Conservation (phyloP, 495 filamentous ascomycete genomes). For the Penicillium goetzii region DNA sequence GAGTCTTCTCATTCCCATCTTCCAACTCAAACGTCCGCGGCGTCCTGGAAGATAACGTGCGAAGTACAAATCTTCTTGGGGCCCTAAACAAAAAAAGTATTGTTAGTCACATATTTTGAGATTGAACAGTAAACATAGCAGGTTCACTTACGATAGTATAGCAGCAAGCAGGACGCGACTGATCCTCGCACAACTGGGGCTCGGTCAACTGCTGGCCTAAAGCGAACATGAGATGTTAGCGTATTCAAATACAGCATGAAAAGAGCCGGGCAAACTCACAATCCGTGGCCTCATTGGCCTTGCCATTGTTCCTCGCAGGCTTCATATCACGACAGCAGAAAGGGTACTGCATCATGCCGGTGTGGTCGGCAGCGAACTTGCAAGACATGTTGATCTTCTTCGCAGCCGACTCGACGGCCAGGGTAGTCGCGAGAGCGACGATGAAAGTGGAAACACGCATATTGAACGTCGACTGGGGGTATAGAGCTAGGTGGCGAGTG, state of each 20-base stretch:
- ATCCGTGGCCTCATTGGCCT: conserved; percentile 34
- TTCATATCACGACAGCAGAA: conserved; percentile 44
- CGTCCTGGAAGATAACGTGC: conserved; percentile 32
- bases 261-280: conserved; percentile 29
- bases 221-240: background rate
- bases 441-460: conserved; percentile 40
- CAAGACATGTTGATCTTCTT: conserved; percentile 39
- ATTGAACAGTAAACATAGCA: background rate
- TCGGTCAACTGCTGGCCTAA: conserved; percentile 18
- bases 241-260: background rate
- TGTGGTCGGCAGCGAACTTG: conserved; percentile 39
- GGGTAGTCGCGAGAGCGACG: conserved; percentile 24
- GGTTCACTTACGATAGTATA: conserved; percentile 24
- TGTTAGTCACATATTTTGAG: background rate
- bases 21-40: conserved; percentile 20
- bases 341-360: conserved; percentile 40
- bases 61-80: conserved; percentile 39
- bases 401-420: conserved; percentile 26
- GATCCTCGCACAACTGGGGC: conserved; percentile 36
- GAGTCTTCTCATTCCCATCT: background rate
- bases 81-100: conserved; percentile 19
- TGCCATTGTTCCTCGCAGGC: conserved; percentile 27
- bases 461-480: conserved; percentile 15
- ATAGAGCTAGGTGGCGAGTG: background rate
- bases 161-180: conserved; percentile 36